Conservation (phyloP, 2,329 filamentous ascomycete genomes). For the Epicoccum sorghinum region DNA sequence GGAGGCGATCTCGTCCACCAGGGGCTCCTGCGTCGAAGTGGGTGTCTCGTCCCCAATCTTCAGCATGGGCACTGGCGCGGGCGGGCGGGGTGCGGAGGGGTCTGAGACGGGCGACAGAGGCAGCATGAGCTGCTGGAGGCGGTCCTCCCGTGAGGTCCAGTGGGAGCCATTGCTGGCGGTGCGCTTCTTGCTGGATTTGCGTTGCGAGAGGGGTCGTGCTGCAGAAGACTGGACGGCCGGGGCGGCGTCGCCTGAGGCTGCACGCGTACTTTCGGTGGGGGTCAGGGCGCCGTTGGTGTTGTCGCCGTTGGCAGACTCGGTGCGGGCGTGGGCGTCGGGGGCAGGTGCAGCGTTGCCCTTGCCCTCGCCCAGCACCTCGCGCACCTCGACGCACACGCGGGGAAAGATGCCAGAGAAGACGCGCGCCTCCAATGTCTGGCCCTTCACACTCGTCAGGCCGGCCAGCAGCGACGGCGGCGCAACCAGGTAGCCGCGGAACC, state of each 20-base stretch:
- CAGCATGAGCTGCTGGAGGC: slow-evolving; percentile 46
- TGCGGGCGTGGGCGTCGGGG: slow-evolving; percentile 22
- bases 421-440: slow-evolving; percentile 90
- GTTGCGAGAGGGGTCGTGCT: slow-evolving; percentile 36
- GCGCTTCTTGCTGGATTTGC: slow-evolving; percentile 41
- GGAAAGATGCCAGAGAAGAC: slow-evolving; percentile 99
- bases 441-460: slow-evolving; percentile 86
- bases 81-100: slow-evolving; percentile 73
- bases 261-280: slow-evolving; percentile 46
- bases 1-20: slow-evolving; percentile 97
- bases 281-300: slow-evolving; percentile 47
- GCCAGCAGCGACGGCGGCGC: slow-evolving; percentile 92
- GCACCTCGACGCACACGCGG: slow-evolving; percentile 89
- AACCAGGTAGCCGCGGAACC: slow-evolving; percentile 94
- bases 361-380: slow-evolving; percentile 79
- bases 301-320: slow-evolving; percentile 24
- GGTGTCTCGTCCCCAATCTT: slow-evolving; percentile 98
- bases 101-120: slow-evolving; percentile 56
- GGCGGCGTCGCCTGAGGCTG: slow-evolving; percentile 36
- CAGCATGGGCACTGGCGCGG: slow-evolving; percentile 93
- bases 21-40: slow-evolving; percentile 83
- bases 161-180: slow-evolving; percentile 45
- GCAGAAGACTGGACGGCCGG: slow-evolving; percentile 32
- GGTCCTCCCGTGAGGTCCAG: slow-evolving; percentile 48
- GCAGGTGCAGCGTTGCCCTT: slow-evolving; percentile 26